Percentiles rank a stretch among this genome's conserved stretches.
phyloP scores from a whole-genome alignment of 257 asterid species.

The Solanum pinnatisectum region DNA sequence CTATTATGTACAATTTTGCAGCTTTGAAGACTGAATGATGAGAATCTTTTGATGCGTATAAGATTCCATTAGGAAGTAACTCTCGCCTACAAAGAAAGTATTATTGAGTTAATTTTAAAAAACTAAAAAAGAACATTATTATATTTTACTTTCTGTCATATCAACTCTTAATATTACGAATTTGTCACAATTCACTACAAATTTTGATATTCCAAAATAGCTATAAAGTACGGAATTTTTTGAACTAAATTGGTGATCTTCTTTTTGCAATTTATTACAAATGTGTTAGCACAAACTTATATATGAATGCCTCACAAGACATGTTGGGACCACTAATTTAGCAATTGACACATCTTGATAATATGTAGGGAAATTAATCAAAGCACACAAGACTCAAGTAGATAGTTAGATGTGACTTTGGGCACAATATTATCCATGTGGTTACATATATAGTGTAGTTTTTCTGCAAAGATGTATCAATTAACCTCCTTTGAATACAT shows the following conservation, averaged over 20 bases:
- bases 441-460: not conserved
- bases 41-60: not conserved
- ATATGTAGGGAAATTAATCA: not conserved
- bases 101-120: not conserved
- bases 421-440: not conserved
- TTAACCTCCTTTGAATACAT: too few species aligned
- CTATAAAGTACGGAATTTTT: not conserved
- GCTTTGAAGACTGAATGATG: not conserved
- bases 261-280: not conserved
- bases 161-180: not conserved
- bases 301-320: not conserved
- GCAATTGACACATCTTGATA: not conserved
- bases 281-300: not conserved
- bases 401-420: not conserved
- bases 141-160: not conserved
- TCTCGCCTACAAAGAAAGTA: constrained; percentile 2
- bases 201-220: not conserved
- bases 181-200: not conserved
- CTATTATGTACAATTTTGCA: constrained; percentile 3
- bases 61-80: constrained; percentile 1
- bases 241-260: not conserved
- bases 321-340: not conserved
- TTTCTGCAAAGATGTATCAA: too few species aligned
- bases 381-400: not conserved
- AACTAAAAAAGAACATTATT: not conserved